Percentiles rank a stretch among this genome's conserved stretches.
These are phyloP conservation scores for Eustoma russellianum DNA, from an alignment of 257 asterid genomes.

Conservation along the genomic window DNA sequence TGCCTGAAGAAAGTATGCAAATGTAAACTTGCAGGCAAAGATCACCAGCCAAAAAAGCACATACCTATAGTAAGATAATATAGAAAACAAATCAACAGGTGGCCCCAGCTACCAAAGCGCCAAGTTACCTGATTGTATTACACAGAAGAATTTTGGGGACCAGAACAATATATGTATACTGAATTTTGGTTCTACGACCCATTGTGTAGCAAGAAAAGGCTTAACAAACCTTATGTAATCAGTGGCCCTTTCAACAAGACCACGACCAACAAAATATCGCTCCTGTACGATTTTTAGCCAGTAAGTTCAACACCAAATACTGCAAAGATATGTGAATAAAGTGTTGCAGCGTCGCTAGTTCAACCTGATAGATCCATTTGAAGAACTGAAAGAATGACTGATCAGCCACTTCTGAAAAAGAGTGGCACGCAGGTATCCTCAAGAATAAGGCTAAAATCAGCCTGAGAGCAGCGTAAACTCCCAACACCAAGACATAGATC, in stretches of 20 bases:
- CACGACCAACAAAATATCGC: slow-evolving; percentile 98
- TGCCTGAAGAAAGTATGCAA: slow-evolving; percentile 97
- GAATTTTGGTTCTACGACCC: too few relatives aligned
- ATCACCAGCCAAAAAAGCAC: slow-evolving; percentile 91
- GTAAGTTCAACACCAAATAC: neutral
- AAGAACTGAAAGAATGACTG: slow-evolving; percentile 95
- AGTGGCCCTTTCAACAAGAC: slow-evolving; percentile 82
- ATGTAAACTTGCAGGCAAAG: slow-evolving; percentile 80
- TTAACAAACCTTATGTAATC: slow-evolving; percentile 72
- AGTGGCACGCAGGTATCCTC: slow-evolving; percentile 77
- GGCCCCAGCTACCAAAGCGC: too few relatives aligned
- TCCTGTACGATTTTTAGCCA: slow-evolving; percentile 47
- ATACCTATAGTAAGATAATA: slow-evolving; percentile 45
- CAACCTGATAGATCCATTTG: slow-evolving; percentile 98
- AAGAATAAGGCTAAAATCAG: slow-evolving; percentile 61
- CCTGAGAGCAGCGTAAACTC: slow-evolving; percentile 82
- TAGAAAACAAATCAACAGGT: too few relatives aligned
- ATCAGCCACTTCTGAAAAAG: slow-evolving; percentile 75
- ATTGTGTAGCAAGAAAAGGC: neutral
- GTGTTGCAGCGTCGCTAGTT: neutral
- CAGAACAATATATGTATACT: too few relatives aligned
- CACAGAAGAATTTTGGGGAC: too few relatives aligned
- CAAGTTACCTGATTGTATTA: too few relatives aligned
- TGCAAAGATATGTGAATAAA: neutral
- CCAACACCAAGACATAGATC: slow-evolving; percentile 79